Base-by-base conservation (phyloP, 306 rosid genomes). In the Casuarina cunninghamiana region DNA sequence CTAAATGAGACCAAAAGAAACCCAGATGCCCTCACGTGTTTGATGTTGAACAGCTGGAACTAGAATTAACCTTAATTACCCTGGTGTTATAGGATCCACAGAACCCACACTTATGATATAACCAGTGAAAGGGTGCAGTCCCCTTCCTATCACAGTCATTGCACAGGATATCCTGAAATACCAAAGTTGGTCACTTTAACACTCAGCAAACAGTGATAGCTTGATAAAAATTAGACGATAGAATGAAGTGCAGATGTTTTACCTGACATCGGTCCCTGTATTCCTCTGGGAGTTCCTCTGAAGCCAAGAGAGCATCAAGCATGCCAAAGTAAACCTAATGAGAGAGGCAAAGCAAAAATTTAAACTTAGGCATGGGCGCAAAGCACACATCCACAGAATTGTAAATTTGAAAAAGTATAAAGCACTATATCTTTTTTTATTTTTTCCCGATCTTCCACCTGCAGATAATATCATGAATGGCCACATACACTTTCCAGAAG, bases 51-150 rank as follows among this genome's bases (percentile, higher is more conserved):
- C 81, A 60, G 76, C 35, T 15, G 69, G 72, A 19, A 69, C 43
- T 53, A 7, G 83, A 75, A 62, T 76, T 77, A 37, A 81, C 62
- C 80, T 80, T 79, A 67, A 88, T 88, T 53, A 85, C 82, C 74
- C 85, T 79, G 26, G 91, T 88, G 69, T 88, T 88, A 16, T 88
- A 88, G 69, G 91, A 88, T 74, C 87, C 83, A 42, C 91, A 88
- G 72, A 43, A 53, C 58, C 74, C 71, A 68, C 91, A 88, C 44
- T 88, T 88, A 39, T 85, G 91, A 84, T 85, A 85, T 53, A 88
- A 75, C 91, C 91, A 88, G 71, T 88, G 91, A 84, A 88, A 88
- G 72, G 55, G 84, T 9, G 91, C 84, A 3, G 57, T 85, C 35
- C 89, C 89, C 69, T 85, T 88, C 82, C 53, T 85, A 43, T 73